Evolutionary conservation across 1,284 basidiomycete species (phyloP).

Genomic region (Malassezia japonica): DNA sequence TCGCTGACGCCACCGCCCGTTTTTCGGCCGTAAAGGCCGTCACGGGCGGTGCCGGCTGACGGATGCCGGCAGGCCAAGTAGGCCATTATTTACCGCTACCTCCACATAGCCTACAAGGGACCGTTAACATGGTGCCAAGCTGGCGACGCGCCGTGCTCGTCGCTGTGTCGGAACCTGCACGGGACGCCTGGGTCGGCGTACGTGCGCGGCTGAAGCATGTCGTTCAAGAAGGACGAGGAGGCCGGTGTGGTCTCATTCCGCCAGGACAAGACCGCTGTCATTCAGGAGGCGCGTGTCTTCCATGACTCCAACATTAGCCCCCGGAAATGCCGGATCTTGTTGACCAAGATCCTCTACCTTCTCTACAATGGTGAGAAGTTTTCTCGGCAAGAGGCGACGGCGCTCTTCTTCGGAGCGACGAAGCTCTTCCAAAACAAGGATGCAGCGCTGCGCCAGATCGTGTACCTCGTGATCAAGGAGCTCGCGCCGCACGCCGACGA

Average conservation of each 20-base stretch:
- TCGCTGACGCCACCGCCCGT: not conserved
- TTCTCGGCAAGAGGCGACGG: constrained; percentile 89
- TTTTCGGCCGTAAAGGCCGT: not conserved
- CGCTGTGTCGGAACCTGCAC: constrained; percentile 9
- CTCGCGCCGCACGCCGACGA: constrained; percentile 91
- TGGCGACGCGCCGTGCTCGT: constrained; percentile 2
- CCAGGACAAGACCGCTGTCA: constrained; percentile 48
- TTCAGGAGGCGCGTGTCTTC: constrained; percentile 94
- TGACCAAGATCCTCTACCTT: constrained; percentile 92
- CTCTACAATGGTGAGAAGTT: constrained; percentile 94
- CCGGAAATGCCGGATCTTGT: constrained; percentile 86
- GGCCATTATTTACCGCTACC: too few relatives aligned
- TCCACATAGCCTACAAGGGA: too few relatives aligned
- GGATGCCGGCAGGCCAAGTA: too few relatives aligned
- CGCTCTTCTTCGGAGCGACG: constrained; percentile 95
- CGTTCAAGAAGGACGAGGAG: constrained; percentile 48
- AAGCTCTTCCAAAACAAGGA: constrained; percentile 99
- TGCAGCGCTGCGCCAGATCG: constrained; percentile 90
- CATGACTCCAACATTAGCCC: constrained; percentile 86
- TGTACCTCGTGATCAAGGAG: constrained; percentile 98
- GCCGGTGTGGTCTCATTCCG: constrained; percentile 38
- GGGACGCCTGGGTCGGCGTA: constrained; percentile 16
- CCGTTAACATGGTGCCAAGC: too few relatives aligned
- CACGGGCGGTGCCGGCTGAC: too few relatives aligned
- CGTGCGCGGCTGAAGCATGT: constrained; percentile 26